phyloP scores from a whole-genome alignment of 2,329 filamentous ascomycete genomes.

The Xylaria digitata region DNA sequence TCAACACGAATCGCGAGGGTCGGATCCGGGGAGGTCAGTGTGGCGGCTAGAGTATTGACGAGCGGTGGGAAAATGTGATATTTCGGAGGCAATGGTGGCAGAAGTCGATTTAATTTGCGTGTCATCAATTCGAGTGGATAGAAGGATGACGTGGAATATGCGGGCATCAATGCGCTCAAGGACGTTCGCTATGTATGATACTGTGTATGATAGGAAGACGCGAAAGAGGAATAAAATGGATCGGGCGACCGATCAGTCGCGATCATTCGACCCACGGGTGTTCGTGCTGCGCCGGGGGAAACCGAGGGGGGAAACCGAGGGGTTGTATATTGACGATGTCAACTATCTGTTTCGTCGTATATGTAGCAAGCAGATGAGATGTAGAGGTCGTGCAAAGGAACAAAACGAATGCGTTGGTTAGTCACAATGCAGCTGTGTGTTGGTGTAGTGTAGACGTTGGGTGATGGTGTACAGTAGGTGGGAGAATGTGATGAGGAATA shows the following conservation, averaged over 20 bases:
- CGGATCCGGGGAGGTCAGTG: conserved; percentile 1
- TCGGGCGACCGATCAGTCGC: conserved; percentile 1
- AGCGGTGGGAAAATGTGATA: conserved; percentile 10
- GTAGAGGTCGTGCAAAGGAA: conserved; percentile 12
- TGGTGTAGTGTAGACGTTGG: not conserved
- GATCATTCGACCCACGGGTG: conserved; percentile 1
- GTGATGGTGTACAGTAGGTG: conserved; percentile 2
- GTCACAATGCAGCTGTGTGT: conserved; percentile 29
- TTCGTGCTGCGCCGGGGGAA: not conserved
- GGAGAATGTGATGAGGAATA: conserved; percentile 23
- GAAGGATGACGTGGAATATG: conserved; percentile 36
- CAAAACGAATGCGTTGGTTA: conserved; percentile 27
- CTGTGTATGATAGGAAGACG: conserved; percentile 12
- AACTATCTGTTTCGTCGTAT: not conserved
- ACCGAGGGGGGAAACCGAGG: not conserved
- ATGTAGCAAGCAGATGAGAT: not conserved
- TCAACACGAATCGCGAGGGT: conserved; percentile 7
- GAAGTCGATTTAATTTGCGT: conserved; percentile 30
- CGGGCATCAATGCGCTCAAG: conserved; percentile 33
- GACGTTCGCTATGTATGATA: not conserved
- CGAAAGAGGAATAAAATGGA: conserved; percentile 30
- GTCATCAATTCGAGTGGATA: conserved; percentile 33
- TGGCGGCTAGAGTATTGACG: conserved; percentile 11
- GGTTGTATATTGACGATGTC: not conserved
- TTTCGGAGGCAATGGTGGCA: conserved; percentile 19